Evolutionary conservation across 73 alveolate genomes (phyloP).

Genomic region (Symbiodinium pilosum): DNA sequence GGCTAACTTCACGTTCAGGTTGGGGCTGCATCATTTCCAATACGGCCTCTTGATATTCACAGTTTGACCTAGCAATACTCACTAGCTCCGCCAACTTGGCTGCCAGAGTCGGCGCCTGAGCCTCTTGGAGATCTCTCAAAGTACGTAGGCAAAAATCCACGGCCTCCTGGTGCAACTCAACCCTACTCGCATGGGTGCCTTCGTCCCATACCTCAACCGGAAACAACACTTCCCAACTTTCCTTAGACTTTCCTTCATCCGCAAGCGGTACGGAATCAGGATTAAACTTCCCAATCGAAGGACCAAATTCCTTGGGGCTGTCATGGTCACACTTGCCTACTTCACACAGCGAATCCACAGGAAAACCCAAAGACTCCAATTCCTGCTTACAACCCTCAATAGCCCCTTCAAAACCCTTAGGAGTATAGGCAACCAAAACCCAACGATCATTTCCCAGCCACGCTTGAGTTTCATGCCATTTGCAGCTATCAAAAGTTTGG

Average conservation of each 20-base stretch:
- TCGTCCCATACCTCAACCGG: not conserved
- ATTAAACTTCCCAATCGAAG: not conserved
- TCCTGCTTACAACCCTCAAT: too few species aligned
- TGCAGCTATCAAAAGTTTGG: not conserved
- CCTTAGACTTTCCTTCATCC: too few species aligned
- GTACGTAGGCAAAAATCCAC: too few species aligned
- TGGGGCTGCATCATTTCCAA: not conserved
- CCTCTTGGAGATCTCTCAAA: too few species aligned
- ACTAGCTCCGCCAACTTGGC: not conserved
- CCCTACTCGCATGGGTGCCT: not conserved
- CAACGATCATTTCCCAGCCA: not conserved
- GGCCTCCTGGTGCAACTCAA: not conserved
- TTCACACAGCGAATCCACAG: not conserved
- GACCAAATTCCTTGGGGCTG: too few species aligned
- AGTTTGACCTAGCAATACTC: not conserved
- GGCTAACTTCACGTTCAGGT: too few species aligned
- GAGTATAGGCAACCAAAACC: not conserved
- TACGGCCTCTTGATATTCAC: not conserved
- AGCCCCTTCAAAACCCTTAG: not conserved
- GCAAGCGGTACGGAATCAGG: too few species aligned
- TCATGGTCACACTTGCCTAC: too few species aligned
- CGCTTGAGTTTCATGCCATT: not conserved
- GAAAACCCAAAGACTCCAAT: not conserved
- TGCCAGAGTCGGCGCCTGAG: too few species aligned
- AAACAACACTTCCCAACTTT: not conserved